These are phyloP conservation scores for Bolboschoenoplectus hybrid DNA, from an alignment of 202 grass and related monocot species.

Conservation along the genomic window DNA sequence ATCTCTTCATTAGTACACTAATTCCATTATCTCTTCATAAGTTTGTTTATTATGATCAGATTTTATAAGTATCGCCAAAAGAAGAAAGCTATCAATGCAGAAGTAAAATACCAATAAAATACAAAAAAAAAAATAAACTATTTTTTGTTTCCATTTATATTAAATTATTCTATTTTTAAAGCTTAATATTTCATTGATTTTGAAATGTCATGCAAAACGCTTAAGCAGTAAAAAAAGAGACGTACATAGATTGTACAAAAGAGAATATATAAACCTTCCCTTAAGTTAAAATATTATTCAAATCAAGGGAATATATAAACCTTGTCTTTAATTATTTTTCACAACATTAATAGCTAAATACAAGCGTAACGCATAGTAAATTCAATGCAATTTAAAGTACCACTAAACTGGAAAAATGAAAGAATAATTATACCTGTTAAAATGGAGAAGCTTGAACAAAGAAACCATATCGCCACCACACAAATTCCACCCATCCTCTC, in stretches of 20 bases:
- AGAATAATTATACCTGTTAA: conserved; percentile 32
- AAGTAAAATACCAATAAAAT: neutral
- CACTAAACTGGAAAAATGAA: neutral
- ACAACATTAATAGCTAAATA: neutral
- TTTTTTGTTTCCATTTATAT: neutral
- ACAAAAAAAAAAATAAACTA: neutral
- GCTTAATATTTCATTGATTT: neutral
- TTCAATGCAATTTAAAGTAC: conserved; percentile 16
- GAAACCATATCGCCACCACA: neutral
- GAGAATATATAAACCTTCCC: neutral
- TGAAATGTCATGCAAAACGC: neutral
- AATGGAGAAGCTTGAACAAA: conserved; percentile 31
- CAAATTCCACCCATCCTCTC: neutral
- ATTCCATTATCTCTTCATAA: too few species aligned
- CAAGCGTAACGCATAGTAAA: neutral
- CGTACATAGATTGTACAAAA: neutral
- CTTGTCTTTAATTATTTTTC: neutral
- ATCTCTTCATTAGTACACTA: neutral
- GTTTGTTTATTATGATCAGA: neutral
- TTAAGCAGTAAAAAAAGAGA: neutral
- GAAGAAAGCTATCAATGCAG: neutral
- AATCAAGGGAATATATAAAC: neutral
- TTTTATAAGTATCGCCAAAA: neutral
- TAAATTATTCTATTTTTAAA: neutral
- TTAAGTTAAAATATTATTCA: too few species aligned